These are phyloP conservation scores for Hirsutella minnesotensis DNA, from an alignment of 2,329 filamentous ascomycete species.

Conservation along the genomic window DNA sequence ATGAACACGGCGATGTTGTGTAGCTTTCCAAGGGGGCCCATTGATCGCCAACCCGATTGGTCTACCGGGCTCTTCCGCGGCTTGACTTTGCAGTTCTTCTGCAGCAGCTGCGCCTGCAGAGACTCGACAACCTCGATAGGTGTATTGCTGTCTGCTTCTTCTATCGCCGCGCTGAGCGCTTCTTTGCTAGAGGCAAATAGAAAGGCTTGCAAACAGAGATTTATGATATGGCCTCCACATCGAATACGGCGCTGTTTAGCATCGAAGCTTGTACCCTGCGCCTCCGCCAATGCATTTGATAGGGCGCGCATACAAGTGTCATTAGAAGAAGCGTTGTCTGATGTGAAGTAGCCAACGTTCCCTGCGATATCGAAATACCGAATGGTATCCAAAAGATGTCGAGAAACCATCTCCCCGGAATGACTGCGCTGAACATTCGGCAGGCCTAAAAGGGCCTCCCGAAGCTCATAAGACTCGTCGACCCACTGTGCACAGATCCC, in stretches of 20 bases:
- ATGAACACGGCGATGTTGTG: conserved; percentile 3
- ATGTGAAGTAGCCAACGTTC: too few relatives aligned
- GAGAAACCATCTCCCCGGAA: too few relatives aligned
- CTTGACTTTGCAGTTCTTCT: not conserved
- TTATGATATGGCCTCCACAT: conserved; percentile 1
- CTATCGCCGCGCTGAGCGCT: not conserved
- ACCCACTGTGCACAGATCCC: too few relatives aligned
- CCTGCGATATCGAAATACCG: too few relatives aligned
- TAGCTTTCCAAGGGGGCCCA: conserved; percentile 2
- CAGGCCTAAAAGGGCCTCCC: too few relatives aligned
- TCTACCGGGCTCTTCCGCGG: not conserved
- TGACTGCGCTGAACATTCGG: too few relatives aligned
- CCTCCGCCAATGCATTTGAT: too few relatives aligned
- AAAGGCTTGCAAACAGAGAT: conserved; percentile 1
- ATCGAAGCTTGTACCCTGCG: too few relatives aligned
- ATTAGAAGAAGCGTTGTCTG: too few relatives aligned
- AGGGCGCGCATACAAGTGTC: too few relatives aligned
- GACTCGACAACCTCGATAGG: not conserved
- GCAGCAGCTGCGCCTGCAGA: conserved; percentile 1
- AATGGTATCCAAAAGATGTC: too few relatives aligned
- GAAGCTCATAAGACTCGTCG: too few relatives aligned
- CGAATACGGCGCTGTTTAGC: not conserved
- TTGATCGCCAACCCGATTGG: conserved; percentile 1
- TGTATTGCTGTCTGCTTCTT: not conserved
- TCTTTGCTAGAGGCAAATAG: conserved; percentile 1